Conservation (phyloP, 345 rosid species). For the Citrus sinensis region DNA sequence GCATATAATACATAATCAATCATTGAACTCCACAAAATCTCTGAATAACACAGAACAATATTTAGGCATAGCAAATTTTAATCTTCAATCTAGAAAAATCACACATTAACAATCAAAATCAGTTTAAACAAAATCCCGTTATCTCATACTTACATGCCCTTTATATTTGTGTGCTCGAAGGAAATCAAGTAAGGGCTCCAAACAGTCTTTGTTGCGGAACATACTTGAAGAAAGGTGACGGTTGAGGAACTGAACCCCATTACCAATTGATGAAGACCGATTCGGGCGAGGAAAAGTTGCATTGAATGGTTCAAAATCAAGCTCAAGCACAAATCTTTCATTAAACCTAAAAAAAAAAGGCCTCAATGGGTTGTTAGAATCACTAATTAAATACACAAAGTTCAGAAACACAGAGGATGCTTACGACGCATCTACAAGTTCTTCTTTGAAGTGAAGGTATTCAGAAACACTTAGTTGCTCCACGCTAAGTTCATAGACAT, state of each 20-base stretch:
- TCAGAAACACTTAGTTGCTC: constrained; percentile 78
- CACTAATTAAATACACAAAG: not conserved
- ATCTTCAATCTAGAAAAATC: not conserved
- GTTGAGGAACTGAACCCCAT: constrained; percentile 98
- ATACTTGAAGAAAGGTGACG: constrained; percentile 92
- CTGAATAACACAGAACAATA: not conserved
- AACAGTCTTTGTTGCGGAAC: constrained; percentile 88
- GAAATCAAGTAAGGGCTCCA: constrained; percentile 87
- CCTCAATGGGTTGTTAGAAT: not conserved
- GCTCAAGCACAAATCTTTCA: constrained; percentile 71
- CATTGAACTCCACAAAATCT: constrained; percentile 8
- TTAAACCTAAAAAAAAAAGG: constrained; percentile 25
- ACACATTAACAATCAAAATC: not conserved
- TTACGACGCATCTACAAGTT: constrained; percentile 78
- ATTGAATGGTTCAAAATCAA: constrained; percentile 96
- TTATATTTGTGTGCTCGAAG: constrained; percentile 78
- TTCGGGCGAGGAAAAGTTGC: constrained; percentile 81
- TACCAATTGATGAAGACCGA: constrained; percentile 93
- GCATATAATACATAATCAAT: constrained; percentile 16
- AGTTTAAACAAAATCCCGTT: not conserved
- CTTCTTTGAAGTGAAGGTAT: constrained; percentile 89
- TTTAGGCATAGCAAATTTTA: not conserved
- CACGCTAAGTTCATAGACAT: constrained; percentile 76
- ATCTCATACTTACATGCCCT: constrained; percentile 73
- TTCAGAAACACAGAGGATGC: constrained; percentile 14